Conservation (phyloP, 805 yeast genomes). For the Teunomyces tritomae region DNA sequence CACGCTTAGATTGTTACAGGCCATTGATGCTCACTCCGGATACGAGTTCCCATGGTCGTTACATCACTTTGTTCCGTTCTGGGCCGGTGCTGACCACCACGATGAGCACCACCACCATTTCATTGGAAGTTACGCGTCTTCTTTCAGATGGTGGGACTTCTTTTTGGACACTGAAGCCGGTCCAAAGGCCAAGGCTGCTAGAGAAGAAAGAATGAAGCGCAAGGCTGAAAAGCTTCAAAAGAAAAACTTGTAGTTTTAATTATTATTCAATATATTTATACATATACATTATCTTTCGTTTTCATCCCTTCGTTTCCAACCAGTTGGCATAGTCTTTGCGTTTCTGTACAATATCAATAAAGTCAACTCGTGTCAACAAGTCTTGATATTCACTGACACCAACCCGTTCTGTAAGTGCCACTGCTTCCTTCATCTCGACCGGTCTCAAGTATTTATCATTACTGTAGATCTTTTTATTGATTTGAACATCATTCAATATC, state of each 20-base stretch:
- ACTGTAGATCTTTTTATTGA: constrained; percentile 17
- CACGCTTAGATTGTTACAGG: constrained; percentile 85
- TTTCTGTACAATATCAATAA: constrained; percentile 46
- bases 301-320: constrained; percentile 13
- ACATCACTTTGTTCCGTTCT: constrained; percentile 87
- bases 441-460: constrained; percentile 41
- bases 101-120: constrained; percentile 96
- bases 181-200: constrained; percentile 67
- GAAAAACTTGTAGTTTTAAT: constrained; percentile 8
- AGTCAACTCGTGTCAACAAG: constrained; percentile 50
- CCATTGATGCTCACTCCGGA: constrained; percentile 97
- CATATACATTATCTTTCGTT: too few relatives aligned
- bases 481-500: constrained; percentile 6
- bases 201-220: constrained; percentile 63
- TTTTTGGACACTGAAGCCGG: constrained; percentile 88
- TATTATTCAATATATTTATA: not conserved
- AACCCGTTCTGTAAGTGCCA: constrained; percentile 43
- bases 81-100: constrained; percentile 99
- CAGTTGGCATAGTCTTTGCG: constrained; percentile 45
- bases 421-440: constrained; percentile 46
- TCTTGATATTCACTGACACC: constrained; percentile 48
- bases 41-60: constrained; percentile 97
- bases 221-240: constrained; percentile 46
- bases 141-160: constrained; percentile 96
- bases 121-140: constrained; percentile 91